Percentiles rank a stretch among this genome's conserved stretches.
Conservation (phyloP, 371 early-diverging fungal genomes). For the Mortierella sp. region DNA sequence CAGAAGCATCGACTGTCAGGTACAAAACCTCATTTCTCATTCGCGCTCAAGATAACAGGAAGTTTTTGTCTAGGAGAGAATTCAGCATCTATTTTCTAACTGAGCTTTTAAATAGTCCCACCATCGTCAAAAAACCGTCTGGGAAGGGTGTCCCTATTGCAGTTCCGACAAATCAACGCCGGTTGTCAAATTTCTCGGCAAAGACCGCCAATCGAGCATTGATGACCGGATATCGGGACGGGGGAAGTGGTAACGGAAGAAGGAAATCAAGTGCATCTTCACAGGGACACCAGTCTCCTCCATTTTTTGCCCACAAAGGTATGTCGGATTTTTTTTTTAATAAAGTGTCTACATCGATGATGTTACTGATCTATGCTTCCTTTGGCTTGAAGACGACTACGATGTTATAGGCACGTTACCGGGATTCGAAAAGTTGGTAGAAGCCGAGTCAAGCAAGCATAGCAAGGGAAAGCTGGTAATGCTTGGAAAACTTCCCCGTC, state of each 20-base stretch:
- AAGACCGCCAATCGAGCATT: slow-evolving; percentile 40
- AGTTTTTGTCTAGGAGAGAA: too few species aligned
- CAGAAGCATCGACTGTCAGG: slow-evolving; percentile 2
- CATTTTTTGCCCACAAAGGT: slow-evolving; percentile 37
- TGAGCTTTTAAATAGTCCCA: too few species aligned
- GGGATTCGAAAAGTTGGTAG: slow-evolving; percentile 38
- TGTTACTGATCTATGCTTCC: background rate
- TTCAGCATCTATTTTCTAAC: too few species aligned
- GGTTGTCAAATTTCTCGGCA: slow-evolving; percentile 40
- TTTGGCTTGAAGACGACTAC: slow-evolving; percentile 30
- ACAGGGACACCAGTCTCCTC: slow-evolving; percentile 36
- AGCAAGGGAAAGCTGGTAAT: slow-evolving; percentile 30
- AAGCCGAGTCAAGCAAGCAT: slow-evolving; percentile 28
- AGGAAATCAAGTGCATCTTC: slow-evolving; percentile 42
- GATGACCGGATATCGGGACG: slow-evolving; percentile 48
- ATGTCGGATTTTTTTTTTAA: too few species aligned
- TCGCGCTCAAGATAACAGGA: too few species aligned
- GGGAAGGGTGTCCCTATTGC: slow-evolving; percentile 38
- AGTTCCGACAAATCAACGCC: slow-evolving; percentile 44
- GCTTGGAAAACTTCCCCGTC: too few species aligned
- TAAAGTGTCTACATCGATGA: too few species aligned
- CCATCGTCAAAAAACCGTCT: slow-evolving; percentile 13
- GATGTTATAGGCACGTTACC: slow-evolving; percentile 44
- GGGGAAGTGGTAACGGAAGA: slow-evolving; percentile 22
- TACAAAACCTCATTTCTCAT: too few species aligned